Base-by-base conservation (phyloP, 1,284 basidiomycete genomes). In the Apiotrichum mycotoxinovorans region DNA sequence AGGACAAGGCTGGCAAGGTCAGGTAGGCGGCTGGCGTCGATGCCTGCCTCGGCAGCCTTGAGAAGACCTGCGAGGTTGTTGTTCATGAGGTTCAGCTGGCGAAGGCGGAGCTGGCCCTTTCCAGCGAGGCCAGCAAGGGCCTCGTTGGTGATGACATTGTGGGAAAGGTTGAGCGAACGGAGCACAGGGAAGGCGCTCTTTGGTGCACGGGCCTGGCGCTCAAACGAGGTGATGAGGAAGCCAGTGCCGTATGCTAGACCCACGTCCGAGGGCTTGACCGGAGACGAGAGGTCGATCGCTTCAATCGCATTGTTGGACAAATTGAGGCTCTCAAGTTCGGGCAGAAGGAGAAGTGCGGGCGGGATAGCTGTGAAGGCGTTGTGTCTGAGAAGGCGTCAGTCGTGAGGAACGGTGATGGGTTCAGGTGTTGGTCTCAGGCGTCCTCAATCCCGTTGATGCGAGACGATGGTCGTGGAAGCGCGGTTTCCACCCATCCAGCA, bases 211-310 rank as follows among this genome's bases (percentile, higher is more conserved):
- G 60, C 59, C 22, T 56, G 60, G 10, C 74, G 66, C 23, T 69
- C 68, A 58, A 75, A 73, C 1, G 66, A 62, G 1, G 71, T 71
- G 15, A 69, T 63, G 27, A 75, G 64, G 64, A 75, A 75, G 7
- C 73, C 73, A 3, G 66, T 62, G 41, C 73, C 73, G 57, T 75
- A 75, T 18, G 63, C 58, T 33, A 73, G 54, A 5, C 73, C 68
- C 37, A 72, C 71, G 37, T 72, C 68, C 4, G 70, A 69, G 4
- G 76, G 74, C 27, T 64, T 65, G 44, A 71, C 56, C 2, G 75
- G 74, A 8, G 60, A 55, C 3, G 63, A 51, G 51, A 74, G 67
- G 48, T 70, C 68, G 45, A 78, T 37, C 0, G 58, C 38, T 18
- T 63, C 51, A 42, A 78, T 60, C n/a, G 52, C 50, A 56, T 78